Percentiles rank a stretch among this genome's conserved stretches.
Conservation (phyloP, 306 rosid species). For the Canavalia ensiformis region DNA sequence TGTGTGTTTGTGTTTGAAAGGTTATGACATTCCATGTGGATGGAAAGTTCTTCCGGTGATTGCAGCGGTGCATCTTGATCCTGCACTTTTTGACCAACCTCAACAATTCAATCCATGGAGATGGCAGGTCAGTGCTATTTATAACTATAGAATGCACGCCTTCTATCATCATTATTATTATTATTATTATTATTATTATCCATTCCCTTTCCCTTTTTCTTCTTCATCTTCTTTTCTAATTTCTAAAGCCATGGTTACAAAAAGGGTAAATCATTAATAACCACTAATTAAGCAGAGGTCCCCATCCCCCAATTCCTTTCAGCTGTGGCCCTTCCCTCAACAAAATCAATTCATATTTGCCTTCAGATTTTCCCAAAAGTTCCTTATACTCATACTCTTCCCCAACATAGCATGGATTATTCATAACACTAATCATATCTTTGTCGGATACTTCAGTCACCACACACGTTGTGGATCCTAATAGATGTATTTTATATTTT, state of each 20-base stretch:
- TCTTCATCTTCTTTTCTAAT: background rate
- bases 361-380: constrained; percentile 33
- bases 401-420: constrained; percentile 2
- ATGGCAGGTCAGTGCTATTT: constrained; percentile 82
- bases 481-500: too few species aligned
- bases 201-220: background rate
- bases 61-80: constrained; percentile 91
- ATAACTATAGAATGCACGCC: constrained; percentile 46
- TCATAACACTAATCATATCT: background rate
- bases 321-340: constrained; percentile 25
- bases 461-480: background rate
- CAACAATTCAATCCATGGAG: constrained; percentile 97
- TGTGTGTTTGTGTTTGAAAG: constrained; percentile 59
- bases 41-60: constrained; percentile 99
- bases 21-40: constrained; percentile 98
- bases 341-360: background rate
- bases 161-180: constrained; percentile 42
- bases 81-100: constrained; percentile 91
- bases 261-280: background rate
- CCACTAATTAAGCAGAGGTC: constrained; percentile 47
- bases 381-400: background rate
- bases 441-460: too few species aligned
- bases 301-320: constrained; percentile 28
- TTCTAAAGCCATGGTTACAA: constrained; percentile 33
- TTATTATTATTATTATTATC: constrained; percentile 15